phyloP scores from a whole-genome alignment of 2,329 filamentous ascomycete species.

The Talaromyces sp. region DNA sequence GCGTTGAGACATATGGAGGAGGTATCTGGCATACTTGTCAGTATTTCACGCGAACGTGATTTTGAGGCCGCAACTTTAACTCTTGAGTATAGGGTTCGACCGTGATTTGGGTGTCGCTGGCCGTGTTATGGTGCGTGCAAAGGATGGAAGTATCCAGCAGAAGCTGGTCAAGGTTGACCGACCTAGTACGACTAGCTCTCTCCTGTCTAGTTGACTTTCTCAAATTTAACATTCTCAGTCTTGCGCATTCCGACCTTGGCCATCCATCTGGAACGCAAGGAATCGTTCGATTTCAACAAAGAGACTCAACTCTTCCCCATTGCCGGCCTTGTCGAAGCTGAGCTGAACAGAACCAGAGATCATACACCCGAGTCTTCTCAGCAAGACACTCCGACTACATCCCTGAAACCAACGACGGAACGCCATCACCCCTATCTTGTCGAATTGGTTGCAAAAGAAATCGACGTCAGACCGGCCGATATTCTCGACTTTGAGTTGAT shows the following conservation, averaged over 20 bases:
- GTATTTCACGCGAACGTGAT: constrained; percentile 4
- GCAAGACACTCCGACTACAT: constrained; percentile 41
- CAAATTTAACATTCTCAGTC: constrained; percentile 41
- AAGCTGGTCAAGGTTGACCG: constrained; percentile 86
- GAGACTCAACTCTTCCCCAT: constrained; percentile 95
- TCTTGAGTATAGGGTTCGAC: constrained; percentile 66
- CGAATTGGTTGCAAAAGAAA: constrained; percentile 76
- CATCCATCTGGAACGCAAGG: constrained; percentile 84
- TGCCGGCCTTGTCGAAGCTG: constrained; percentile 76
- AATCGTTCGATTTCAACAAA: constrained; percentile 91
- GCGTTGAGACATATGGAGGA: constrained; percentile 93
- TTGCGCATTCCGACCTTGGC: constrained; percentile 89
- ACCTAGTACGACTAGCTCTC: constrained; percentile 53
- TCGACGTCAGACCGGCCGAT: constrained; percentile 64
- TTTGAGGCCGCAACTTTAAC: constrained; percentile 15
- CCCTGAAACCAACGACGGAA: constrained; percentile 69
- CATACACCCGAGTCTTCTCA: constrained; percentile 47
- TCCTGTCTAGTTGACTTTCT: not conserved
- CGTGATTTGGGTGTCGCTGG: constrained; percentile 88
- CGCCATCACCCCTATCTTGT: constrained; percentile 87
- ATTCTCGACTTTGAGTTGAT: constrained; percentile 93
- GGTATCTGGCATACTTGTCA: constrained; percentile 90
- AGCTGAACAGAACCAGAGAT: constrained; percentile 67
- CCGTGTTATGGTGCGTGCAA: constrained; percentile 73
- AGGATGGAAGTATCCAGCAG: constrained; percentile 70